Percentiles rank a stretch among this genome's conserved stretches.
Evolutionary conservation across 345 rosid species (phyloP).

Genomic region (Streptanthus diversifolius): DNA sequence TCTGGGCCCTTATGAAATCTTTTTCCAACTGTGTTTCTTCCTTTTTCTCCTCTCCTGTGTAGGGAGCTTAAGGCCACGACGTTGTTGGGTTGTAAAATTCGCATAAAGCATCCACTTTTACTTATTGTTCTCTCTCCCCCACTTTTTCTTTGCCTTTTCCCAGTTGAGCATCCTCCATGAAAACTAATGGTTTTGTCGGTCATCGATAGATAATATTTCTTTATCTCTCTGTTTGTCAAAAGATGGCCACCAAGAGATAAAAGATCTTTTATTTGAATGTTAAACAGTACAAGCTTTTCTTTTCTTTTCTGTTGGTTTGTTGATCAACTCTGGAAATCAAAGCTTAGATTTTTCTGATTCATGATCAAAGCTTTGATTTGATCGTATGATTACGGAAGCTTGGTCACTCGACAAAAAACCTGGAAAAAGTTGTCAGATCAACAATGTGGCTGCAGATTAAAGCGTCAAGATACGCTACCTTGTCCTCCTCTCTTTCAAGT

Average conservation of each 20-base stretch:
- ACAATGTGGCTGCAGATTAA: constrained; percentile 31
- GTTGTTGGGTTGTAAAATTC: constrained; percentile 28
- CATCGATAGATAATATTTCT: constrained; percentile 13
- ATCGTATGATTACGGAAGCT: constrained; percentile 19
- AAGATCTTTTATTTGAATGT: constrained; percentile 27
- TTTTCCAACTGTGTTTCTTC: constrained; percentile 24
- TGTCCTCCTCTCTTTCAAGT: constrained; percentile 10
- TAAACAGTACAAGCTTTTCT: background rate
- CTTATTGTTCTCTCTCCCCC: background rate
- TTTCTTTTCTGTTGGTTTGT: constrained; percentile 6
- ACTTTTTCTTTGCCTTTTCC: constrained; percentile 18
- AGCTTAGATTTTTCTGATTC: constrained; percentile 2
- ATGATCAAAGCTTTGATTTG: constrained; percentile 20
- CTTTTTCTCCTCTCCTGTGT: constrained; percentile 11
- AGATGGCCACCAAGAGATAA: constrained; percentile 32
- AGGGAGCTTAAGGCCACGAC: constrained; percentile 17
- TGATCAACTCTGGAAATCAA: constrained; percentile 27
- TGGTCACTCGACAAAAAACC: constrained; percentile 18
- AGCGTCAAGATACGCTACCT: constrained; percentile 3
- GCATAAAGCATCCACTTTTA: constrained; percentile 34
- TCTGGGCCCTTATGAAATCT: constrained; percentile 26
- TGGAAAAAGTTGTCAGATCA: constrained; percentile 36
- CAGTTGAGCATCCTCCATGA: constrained; percentile 32
- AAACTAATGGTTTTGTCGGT: constrained; percentile 34
- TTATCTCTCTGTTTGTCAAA: constrained; percentile 21